phyloP scores from a whole-genome alignment of 1,284 basidiomycete species.

The Ustilago nuda region DNA sequence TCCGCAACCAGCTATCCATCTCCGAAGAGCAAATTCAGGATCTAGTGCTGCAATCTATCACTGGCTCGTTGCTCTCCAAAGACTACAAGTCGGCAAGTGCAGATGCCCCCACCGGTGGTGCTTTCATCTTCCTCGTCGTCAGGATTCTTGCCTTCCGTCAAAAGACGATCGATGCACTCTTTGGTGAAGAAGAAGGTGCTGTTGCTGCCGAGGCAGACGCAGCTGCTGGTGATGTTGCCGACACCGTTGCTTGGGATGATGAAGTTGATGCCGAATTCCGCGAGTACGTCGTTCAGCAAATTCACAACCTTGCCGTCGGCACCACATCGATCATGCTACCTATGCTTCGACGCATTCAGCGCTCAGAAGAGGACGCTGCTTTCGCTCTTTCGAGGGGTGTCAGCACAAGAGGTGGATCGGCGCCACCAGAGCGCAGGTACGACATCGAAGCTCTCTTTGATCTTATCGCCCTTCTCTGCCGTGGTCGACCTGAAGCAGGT shows the following conservation, averaged over 20 bases:
- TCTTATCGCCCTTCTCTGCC: constrained; percentile 61
- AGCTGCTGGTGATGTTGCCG: constrained; percentile 52
- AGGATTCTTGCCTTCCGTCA: constrained; percentile 69
- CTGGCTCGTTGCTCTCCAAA: constrained; percentile 45
- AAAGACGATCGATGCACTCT: constrained; percentile 60
- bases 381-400: constrained; percentile 53
- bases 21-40: constrained; percentile 58
- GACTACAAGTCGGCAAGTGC: constrained; percentile 77
- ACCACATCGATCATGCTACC: constrained; percentile 60
- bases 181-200: constrained; percentile 74
- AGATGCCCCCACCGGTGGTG: constrained; percentile 82
- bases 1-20: constrained; percentile 56
- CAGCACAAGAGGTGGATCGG: constrained; percentile 27
- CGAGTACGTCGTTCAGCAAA: constrained; percentile 64
- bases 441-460: constrained; percentile 69
- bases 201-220: constrained; percentile 54
- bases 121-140: constrained; percentile 79
- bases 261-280: constrained; percentile 65
- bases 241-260: constrained; percentile 68
- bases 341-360: constrained; percentile 65
- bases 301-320: constrained; percentile 56
- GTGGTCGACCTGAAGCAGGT: constrained; percentile 59
- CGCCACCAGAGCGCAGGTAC: constrained; percentile 64
- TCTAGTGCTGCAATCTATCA: constrained; percentile 51
- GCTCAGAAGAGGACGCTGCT: constrained; percentile 67